Percentiles rank a stretch among this genome's conserved stretches.
These are phyloP conservation scores for Aureobasidium zeae DNA, from an alignment of 2,329 filamentous ascomycete genomes.

Conservation along the genomic window DNA sequence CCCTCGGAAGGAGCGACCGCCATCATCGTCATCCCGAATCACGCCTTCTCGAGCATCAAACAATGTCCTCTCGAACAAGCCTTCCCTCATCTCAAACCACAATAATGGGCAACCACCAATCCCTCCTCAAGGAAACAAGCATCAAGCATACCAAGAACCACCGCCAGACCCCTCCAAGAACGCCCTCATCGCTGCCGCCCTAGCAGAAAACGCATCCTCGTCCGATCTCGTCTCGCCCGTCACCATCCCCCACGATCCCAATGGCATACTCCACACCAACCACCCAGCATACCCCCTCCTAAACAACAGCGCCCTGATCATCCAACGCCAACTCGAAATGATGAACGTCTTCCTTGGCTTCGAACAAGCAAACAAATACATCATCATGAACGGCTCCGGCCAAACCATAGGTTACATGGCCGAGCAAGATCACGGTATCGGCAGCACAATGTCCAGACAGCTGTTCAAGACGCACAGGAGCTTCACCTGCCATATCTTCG, in stretches of 20 bases:
- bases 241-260: conserved; percentile 51
- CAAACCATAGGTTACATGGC: conserved; percentile 56
- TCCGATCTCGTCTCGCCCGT: conserved; percentile 49
- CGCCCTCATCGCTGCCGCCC: conserved; percentile 36
- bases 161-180: conserved; percentile 27
- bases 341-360: conserved; percentile 59
- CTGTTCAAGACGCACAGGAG: conserved; percentile 53
- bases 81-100: no score
- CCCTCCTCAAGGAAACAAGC: no score
- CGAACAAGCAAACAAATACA: conserved; percentile 57
- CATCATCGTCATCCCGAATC: conserved; percentile 9
- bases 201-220: conserved; percentile 39
- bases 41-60: background rate
- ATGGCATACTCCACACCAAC: conserved; percentile 47
- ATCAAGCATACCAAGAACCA: conserved; percentile 14
- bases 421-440: conserved; percentile 53
- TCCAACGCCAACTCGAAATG: conserved; percentile 55
- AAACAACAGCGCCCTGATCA: conserved; percentile 52
- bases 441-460: conserved; percentile 47
- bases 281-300: conserved; percentile 52
- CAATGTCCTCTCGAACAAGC: no score
- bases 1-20: conserved; percentile 9
- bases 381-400: conserved; percentile 55
- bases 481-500: conserved; percentile 58
- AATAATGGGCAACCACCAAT: conserved; percentile 14